Evolutionary conservation across 306 rosid species (phyloP).

Genomic region (Mimosa pudica): DNA sequence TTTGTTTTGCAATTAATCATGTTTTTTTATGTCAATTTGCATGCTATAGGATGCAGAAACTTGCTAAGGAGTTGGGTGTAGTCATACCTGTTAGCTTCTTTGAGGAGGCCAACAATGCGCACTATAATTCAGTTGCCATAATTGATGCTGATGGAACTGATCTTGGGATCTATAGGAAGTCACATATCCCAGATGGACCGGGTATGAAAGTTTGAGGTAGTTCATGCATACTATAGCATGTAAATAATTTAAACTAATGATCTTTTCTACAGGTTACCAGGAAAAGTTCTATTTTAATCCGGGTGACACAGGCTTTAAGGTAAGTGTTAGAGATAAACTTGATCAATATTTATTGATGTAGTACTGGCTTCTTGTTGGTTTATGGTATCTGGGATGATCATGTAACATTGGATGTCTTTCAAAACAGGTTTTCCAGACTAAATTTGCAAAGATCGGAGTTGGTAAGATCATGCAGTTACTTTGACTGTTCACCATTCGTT

Average conservation of each 20-base stretch:
- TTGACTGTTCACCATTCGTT: conserved; percentile 12
- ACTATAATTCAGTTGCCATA: conserved; percentile 83
- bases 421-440: conserved; percentile 88
- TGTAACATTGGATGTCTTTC: conserved; percentile 38
- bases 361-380: conserved; percentile 21
- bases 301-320: conserved; percentile 99
- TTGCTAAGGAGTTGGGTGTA: conserved; percentile 82
- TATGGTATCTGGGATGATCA: conserved; percentile 21
- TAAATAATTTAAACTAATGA: background rate
- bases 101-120: conserved; percentile 98
- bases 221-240: background rate
- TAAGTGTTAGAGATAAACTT: conserved; percentile 38
- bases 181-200: conserved; percentile 97
- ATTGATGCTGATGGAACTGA: conserved; percentile 94
- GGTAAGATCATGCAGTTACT: conserved; percentile 57
- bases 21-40: conserved; percentile 31
- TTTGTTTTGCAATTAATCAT: conserved; percentile 27
- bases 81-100: conserved; percentile 95
- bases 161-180: conserved; percentile 93
- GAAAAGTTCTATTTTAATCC: conserved; percentile 98
- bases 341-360: conserved; percentile 12
- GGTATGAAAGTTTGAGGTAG: conserved; percentile 48
- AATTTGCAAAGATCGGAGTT: conserved; percentile 83
- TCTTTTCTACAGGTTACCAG: conserved; percentile 72
- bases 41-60: conserved; percentile 76